Evolutionary conservation across 441 rosid species (phyloP).

Genomic region (Gossypium trilobum): DNA sequence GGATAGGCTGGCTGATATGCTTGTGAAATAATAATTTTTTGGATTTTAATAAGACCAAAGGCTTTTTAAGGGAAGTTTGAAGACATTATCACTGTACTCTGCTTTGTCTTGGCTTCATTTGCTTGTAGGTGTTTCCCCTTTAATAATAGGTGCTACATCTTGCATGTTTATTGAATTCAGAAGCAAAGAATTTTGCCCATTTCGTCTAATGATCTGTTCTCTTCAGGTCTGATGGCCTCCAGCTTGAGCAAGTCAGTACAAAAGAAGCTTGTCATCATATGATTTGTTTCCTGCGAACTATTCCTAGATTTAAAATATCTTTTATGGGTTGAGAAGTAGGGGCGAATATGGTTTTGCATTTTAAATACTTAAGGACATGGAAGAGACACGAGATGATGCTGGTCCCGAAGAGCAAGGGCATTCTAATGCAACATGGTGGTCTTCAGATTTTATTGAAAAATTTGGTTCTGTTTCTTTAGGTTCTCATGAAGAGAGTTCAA

Average conservation of each 20-base stretch:
- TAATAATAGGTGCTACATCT: neutral
- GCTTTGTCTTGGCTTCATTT: neutral
- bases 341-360: slow-evolving; percentile 52
- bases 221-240: slow-evolving; percentile 52
- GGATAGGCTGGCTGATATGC: slow-evolving; percentile 11
- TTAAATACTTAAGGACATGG: slow-evolving; percentile 58
- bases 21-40: neutral
- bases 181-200: slow-evolving; percentile 11
- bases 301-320: slow-evolving; percentile 21
- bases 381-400: slow-evolving; percentile 66
- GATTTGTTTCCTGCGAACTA: slow-evolving; percentile 30
- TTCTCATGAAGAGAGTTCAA: slow-evolving; percentile 64
- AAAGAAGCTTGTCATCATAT: slow-evolving; percentile 27
- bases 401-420: slow-evolving; percentile 51
- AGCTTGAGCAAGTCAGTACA: slow-evolving; percentile 30
- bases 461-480: slow-evolving; percentile 63
- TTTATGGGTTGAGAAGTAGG: slow-evolving; percentile 51
- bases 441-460: slow-evolving; percentile 4
- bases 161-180: neutral
- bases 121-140: neutral
- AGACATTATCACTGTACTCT: neutral
- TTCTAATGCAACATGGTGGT: slow-evolving; percentile 5
- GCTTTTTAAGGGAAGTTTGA: neutral
- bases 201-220: slow-evolving; percentile 20
- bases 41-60: neutral